Percentiles rank a stretch among this genome's conserved stretches.
Evolutionary conservation across 2,329 filamentous ascomycete genomes (phyloP).

Genomic region (Trichoderma lentiforme): DNA sequence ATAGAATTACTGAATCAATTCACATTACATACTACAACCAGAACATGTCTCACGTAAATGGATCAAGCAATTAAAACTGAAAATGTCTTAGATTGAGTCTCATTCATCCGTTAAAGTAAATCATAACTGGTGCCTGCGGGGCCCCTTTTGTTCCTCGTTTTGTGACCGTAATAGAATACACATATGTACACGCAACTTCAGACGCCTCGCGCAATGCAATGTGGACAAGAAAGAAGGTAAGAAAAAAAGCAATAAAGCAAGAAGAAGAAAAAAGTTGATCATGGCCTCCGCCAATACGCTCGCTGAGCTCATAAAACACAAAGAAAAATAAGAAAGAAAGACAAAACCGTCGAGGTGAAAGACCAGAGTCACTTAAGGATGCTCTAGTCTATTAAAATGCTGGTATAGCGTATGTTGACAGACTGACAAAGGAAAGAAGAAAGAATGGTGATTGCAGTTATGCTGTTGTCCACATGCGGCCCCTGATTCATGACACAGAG

Average conservation of each 20-base stretch:
- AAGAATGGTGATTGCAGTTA: background rate
- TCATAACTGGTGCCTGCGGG: constrained; percentile 8
- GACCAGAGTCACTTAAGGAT: background rate
- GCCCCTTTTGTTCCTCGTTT: background rate
- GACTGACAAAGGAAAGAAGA: background rate
- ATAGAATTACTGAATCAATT: background rate
- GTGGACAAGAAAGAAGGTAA: background rate
- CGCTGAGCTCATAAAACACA: background rate
- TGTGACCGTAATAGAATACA: constrained; percentile 9
- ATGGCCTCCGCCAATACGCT: background rate
- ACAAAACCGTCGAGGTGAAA: background rate
- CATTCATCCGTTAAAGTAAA: constrained; percentile 12
- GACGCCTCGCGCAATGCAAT: constrained; percentile 5
- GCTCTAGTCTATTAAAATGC: background rate
- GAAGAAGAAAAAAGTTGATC: background rate
- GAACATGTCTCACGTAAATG: background rate
- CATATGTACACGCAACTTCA: constrained; percentile 10
- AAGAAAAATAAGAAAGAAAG: background rate
- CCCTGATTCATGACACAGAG: background rate
- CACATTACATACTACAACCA: background rate
- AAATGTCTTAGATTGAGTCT: constrained; percentile 1
- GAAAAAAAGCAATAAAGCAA: background rate
- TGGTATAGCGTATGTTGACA: constrained; percentile 6
- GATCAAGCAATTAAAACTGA: background rate
- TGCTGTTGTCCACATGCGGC: background rate